Conservation (phyloP, 768 basidiomycete species). For the Suillus lakei region DNA sequence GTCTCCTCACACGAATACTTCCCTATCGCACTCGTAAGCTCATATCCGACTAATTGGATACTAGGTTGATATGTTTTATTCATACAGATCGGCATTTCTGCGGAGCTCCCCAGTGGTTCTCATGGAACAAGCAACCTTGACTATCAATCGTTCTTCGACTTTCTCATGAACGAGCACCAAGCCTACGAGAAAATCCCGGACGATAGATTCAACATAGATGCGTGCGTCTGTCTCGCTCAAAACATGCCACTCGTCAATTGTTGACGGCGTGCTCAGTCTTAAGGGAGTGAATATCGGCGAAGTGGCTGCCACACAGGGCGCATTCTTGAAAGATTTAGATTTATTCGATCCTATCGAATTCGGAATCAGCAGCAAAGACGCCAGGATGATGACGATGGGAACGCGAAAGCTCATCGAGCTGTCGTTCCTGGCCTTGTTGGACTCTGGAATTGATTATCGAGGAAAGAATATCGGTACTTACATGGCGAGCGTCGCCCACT, state of each 20-base stretch:
- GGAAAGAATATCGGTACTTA: conserved; percentile 47
- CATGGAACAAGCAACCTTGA: conserved; percentile 13
- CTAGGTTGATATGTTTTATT: background rate
- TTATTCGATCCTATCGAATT: conserved; percentile 40
- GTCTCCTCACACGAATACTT: background rate
- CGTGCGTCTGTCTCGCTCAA: too few species aligned
- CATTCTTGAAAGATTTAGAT: conserved; percentile 35
- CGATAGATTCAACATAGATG: conserved; percentile 18
- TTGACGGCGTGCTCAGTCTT: too few species aligned
- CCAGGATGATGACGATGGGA: conserved; percentile 34
- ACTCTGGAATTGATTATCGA: conserved; percentile 53
- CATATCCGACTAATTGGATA: background rate
- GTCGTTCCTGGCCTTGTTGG: conserved; percentile 46
- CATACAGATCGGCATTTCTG: conserved; percentile 17
- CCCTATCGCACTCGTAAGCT: background rate
- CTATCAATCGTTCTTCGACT: conserved; percentile 16
- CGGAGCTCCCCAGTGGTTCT: conserved; percentile 13
- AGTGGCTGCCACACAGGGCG: too few species aligned
- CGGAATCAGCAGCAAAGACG: conserved; percentile 38
- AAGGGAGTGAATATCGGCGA: too few species aligned
- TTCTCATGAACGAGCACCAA: conserved; percentile 13
- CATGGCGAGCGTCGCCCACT: conserved; percentile 37
- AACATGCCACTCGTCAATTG: too few species aligned
- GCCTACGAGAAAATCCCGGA: conserved; percentile 18
- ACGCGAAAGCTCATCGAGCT: conserved; percentile 44